These are phyloP conservation scores for Pichia cephalocereana DNA, from an alignment of 805 yeast species.

Conservation along the genomic window DNA sequence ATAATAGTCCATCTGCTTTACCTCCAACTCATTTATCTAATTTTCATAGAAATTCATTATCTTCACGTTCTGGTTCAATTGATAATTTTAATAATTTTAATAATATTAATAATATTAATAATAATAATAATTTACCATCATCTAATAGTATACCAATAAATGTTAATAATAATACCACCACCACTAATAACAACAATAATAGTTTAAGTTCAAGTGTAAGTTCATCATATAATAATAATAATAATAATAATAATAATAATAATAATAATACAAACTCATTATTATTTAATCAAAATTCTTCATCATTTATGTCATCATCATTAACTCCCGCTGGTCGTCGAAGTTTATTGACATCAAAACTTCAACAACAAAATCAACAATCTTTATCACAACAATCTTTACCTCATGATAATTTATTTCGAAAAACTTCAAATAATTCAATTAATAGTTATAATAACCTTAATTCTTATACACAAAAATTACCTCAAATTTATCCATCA, in stretches of 20 bases:
- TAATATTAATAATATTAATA: neutral
- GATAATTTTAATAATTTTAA: constrained; percentile 7
- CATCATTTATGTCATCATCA: constrained; percentile 1
- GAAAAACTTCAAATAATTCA: constrained; percentile 1
- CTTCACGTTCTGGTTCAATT: constrained; percentile 20
- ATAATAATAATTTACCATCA: neutral
- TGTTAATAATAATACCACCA: neutral
- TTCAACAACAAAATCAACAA: constrained; percentile 18
- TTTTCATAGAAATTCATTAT: constrained; percentile 18
- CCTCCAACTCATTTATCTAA: constrained; percentile 20
- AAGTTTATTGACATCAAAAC: constrained; percentile 22
- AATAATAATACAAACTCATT: neutral
- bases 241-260: neutral
- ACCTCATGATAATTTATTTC: constrained; percentile 5
- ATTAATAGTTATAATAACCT: neutral
- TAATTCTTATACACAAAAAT: constrained; percentile 2
- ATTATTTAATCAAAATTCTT: constrained; percentile 1
- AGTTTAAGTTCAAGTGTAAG: neutral
- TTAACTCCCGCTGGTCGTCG: constrained; percentile 22
- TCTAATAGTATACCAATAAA: neutral
- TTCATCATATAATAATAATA: neutral
- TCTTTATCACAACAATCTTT: constrained; percentile 8
- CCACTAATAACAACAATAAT: too few species aligned
- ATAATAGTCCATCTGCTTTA: constrained; percentile 26
- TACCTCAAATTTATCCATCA: constrained; percentile 4